phyloP scores from a whole-genome alignment of 441 rosid genomes.

The Gossypium schwendimanii region DNA sequence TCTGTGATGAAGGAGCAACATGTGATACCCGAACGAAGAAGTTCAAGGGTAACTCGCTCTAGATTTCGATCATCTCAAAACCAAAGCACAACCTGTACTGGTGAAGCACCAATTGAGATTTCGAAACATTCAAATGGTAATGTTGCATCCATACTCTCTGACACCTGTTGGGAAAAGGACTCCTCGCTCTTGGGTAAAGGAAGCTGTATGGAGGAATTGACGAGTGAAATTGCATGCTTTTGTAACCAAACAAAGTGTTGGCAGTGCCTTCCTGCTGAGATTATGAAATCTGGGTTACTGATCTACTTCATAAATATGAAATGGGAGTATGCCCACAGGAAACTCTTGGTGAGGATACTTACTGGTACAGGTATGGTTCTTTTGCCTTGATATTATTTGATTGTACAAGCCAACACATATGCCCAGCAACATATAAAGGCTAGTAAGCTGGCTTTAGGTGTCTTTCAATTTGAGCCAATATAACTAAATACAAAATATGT shows the following conservation, averaged over 20 bases:
- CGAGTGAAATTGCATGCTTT: constrained; percentile 36
- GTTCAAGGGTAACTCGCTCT: constrained; percentile 69
- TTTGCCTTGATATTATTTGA: constrained; percentile 16
- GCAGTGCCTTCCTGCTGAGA: constrained; percentile 48
- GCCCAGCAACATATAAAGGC: neutral
- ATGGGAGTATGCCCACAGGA: constrained; percentile 70
- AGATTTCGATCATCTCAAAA: constrained; percentile 49
- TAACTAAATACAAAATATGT: neutral
- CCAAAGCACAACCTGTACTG: constrained; percentile 27
- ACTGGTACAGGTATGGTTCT: constrained; percentile 53
- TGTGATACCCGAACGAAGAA: constrained; percentile 31
- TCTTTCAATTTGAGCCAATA: neutral
- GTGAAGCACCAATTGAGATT: constrained; percentile 25
- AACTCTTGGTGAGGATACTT: constrained; percentile 45
- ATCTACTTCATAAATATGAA: constrained; percentile 39
- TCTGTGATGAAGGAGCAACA: constrained; percentile 34
- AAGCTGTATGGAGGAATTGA: constrained; percentile 21
- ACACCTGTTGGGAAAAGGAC: constrained; percentile 23
- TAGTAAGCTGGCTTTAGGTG: neutral
- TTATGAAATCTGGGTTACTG: constrained; percentile 43
- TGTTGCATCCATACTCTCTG: constrained; percentile 17
- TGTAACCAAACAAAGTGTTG: constrained; percentile 56
- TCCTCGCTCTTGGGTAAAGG: constrained; percentile 23
- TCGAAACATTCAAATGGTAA: constrained; percentile 23
- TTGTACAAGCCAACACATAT: neutral